Base-by-base conservation (phyloP, 164 flowering plant genomes). In the Magnolia sinica region DNA sequence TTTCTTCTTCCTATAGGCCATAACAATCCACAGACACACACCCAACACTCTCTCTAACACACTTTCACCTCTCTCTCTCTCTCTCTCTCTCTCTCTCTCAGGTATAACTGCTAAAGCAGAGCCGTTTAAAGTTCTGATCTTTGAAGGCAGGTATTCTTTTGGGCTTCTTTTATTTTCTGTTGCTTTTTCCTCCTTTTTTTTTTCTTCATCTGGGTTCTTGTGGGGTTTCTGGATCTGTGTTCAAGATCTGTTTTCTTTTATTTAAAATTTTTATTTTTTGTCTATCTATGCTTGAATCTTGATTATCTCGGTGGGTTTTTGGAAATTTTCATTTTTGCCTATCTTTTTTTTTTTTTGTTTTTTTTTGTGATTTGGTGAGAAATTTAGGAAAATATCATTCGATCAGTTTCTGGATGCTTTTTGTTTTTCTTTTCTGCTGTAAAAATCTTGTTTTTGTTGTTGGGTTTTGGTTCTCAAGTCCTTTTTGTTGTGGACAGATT, bases 61-160 rank as follows among this genome's bases (percentile, higher is more conserved):
- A 55, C 61, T 55, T 55, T 16, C 61, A 55, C 18, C 61, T 4
- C 13, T 8, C 49, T 16, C 70, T 31, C 50, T 31, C 50, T 68
- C 50, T 68, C 68, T 24, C 29, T 63, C 64, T 9, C 29, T 65
- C 68, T 31, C 49, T 68, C 51, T 69, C 72, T 45, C 52, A 37
- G 7, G 23, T 50, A 20, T 19, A 2, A 1, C 50, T 7, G 58
- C 55, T 49, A 50, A 70, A 70, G 73, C 23, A 50, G 45, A 70
- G 45, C 58, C 73, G 20, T 70, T 52, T 70, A 70, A 70, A 70
- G 73, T 50, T 70, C 73, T n/a, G 73, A 70, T 70, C 58, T 70
- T 70, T 49, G 58, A 50, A 70, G 58, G 24, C 58, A 70, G 73
- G 73, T 70, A 70, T 50, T 50, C 71, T 69, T 69, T 37, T 37